phyloP scores from a whole-genome alignment of 129 eudicot genomes.

The Pulicaria dysenterica region DNA sequence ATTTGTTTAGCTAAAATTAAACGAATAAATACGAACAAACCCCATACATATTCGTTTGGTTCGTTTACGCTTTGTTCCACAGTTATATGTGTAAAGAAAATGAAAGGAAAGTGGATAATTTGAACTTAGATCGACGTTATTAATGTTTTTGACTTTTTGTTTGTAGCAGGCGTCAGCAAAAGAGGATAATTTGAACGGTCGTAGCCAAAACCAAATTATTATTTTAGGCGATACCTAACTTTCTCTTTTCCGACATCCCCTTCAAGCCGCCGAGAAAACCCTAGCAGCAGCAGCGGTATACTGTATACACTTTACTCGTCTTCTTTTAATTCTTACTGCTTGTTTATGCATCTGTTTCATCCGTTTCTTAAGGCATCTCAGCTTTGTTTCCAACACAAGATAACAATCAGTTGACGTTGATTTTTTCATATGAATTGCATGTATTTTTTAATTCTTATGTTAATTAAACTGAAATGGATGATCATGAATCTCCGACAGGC shows the following conservation, averaged over 20 bases:
- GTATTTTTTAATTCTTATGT: not conserved
- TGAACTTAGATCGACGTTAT: not conserved
- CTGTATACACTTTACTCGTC: constrained; percentile 23
- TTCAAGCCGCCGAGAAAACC: constrained; percentile 43
- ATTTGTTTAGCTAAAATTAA: no score
- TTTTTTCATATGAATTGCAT: not conserved
- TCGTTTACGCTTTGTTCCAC: no score
- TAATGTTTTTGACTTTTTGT: not conserved
- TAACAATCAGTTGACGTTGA: constrained; percentile 8
- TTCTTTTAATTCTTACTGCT: not conserved
- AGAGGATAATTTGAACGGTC: constrained; percentile 4
- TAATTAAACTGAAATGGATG: not conserved
- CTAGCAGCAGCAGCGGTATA: constrained; percentile 8
- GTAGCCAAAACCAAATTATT: constrained; percentile 25
- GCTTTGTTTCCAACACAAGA: constrained; percentile 14
- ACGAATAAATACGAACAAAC: no score
- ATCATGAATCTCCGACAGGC: not conserved
- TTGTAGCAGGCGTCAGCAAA: constrained; percentile 32
- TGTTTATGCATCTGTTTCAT: not conserved
- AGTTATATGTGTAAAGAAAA: no score
- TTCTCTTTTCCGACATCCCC: constrained; percentile 33
- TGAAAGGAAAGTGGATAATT: no score
- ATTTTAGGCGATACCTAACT: constrained; percentile 23
- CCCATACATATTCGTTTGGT: no score
- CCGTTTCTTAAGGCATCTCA: not conserved